phyloP scores from a whole-genome alignment of 352 stramenopile genomes.

The Globisporangium nunn region DNA sequence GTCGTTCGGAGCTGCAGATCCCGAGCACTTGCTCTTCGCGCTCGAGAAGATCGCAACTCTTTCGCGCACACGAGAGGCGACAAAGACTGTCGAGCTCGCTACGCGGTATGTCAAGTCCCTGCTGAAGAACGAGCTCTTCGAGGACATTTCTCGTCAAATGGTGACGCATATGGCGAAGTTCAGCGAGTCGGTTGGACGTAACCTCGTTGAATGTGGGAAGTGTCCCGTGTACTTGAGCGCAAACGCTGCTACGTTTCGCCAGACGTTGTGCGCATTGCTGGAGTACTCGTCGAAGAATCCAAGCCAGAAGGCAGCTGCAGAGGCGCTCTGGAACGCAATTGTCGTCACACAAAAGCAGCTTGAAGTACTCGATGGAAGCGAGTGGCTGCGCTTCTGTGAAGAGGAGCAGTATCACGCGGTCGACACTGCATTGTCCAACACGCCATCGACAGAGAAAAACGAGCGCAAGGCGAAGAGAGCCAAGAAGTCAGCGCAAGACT shows the following conservation, averaged over 20 bases:
- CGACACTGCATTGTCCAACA: conserved; percentile 25
- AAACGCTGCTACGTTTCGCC: conserved; percentile 42
- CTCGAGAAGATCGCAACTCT: conserved; percentile 47
- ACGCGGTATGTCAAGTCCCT: conserved; percentile 48
- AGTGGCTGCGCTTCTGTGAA: conserved; percentile 72
- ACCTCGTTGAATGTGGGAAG: conserved; percentile 1
- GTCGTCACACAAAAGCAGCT: conserved; percentile 32
- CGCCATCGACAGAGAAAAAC: conserved; percentile 5
- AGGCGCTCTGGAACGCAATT: conserved; percentile 32
- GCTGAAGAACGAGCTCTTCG: conserved; percentile 38
- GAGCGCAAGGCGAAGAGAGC: conserved; percentile 12
- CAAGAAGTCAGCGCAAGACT: conserved; percentile 16
- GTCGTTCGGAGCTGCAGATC: conserved; percentile 27
- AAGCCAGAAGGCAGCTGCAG: conserved; percentile 17
- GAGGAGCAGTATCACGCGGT: conserved; percentile 47
- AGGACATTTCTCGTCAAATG: conserved; percentile 20
- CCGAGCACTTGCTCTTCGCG: conserved; percentile 46
- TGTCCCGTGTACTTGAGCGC: conserved; percentile 40
- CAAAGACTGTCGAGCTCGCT: conserved; percentile 22
- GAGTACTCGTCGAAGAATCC: conserved; percentile 5
- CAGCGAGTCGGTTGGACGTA: conserved; percentile 10
- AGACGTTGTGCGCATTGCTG: conserved; percentile 17
- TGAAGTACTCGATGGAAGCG: conserved; percentile 44
- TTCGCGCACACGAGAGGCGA: conserved; percentile 4
- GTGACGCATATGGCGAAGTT: conserved; percentile 18